Evolutionary conservation across 208 protist genomes (phyloP), one percentile per base, ranked within the genome.

Genomic region (Leishmania gerbilli): DNA sequence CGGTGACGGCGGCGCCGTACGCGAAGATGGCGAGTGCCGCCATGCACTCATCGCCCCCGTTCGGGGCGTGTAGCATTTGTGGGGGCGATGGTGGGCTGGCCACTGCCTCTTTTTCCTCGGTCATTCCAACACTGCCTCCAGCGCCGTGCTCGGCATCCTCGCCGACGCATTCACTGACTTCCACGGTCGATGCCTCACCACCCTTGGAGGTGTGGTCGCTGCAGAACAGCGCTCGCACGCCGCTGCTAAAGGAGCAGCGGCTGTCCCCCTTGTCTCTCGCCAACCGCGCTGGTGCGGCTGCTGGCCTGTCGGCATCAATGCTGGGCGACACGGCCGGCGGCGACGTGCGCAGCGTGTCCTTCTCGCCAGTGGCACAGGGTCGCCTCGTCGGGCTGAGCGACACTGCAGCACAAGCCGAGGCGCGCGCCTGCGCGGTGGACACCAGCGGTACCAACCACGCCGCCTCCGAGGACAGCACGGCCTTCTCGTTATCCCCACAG

Each of bases 351-450:
- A 68, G 2, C 56, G 56, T 13, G 37, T 31, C 62, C 55, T 79
- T 76, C 6, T 80, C 81, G 2, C 60, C 64, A 4, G 27, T 74
- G 13, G 53, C 58, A 47, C 81, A 80, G 45, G 58, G 47, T 19
- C 76, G 51, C 64, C 60, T 84, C n/a, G 60, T 80, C 4, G 71
- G 60, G 24, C 42, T 80, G n/a, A 47, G 27, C 45, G 71, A 80
- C 56, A 24, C 56, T 47, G 7, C 47, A 45, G 62, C 58, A 24
- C 71, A 56, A 42, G 76, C 77, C 8, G 81, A 78, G 58, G 27
- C 58, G 3, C 42, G 51, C 31, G 15, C 40, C 24, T 74, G 42
- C 65, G 76, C 76, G 53, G 77, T 80, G 81, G 69, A 13, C n/a
- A 24, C 51, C n/a, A 62, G 71, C n/a, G 19, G 71, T 45, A 62